Evolutionary conservation across 2,329 filamentous ascomycete genomes (phyloP).

Genomic region (Arthrinium phaeospermum): DNA sequence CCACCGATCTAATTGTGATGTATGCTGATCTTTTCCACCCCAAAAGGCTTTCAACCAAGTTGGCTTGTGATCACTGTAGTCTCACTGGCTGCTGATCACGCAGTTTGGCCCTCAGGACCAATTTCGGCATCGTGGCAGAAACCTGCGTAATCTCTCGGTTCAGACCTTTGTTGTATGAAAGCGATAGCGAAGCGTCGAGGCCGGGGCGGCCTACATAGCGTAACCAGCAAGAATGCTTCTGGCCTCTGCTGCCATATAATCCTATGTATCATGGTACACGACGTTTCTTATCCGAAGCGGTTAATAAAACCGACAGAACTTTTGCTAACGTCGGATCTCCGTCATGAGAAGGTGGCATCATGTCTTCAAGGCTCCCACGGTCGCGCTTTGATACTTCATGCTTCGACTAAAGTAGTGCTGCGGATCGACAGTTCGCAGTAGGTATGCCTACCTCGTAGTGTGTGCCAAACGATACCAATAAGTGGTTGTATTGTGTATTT

Average conservation of each 20-base stretch:
- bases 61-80: background rate
- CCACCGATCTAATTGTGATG: background rate
- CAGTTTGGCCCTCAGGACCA: background rate
- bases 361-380: too few relatives aligned
- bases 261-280: background rate
- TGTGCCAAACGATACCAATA: background rate
- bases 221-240: background rate
- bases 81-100: background rate
- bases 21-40: background rate
- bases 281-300: background rate
- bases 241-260: background rate
- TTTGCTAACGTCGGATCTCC: background rate
- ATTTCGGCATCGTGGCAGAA: background rate
- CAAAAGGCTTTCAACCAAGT: background rate
- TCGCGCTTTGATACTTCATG: too few relatives aligned
- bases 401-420: too few relatives aligned
- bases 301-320: background rate
- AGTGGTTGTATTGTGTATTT: background rate
- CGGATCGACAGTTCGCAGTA: background rate
- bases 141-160: background rate
- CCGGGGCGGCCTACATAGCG: background rate
- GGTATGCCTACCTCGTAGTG: background rate
- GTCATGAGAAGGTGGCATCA: background rate
- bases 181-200: background rate
- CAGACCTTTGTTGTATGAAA: background rate